A percentile compares a stretch with the other conserved stretches of the same genome.
phyloP scores from a whole-genome alignment of 75 land plant species.

The Picea sitchensis region DNA sequence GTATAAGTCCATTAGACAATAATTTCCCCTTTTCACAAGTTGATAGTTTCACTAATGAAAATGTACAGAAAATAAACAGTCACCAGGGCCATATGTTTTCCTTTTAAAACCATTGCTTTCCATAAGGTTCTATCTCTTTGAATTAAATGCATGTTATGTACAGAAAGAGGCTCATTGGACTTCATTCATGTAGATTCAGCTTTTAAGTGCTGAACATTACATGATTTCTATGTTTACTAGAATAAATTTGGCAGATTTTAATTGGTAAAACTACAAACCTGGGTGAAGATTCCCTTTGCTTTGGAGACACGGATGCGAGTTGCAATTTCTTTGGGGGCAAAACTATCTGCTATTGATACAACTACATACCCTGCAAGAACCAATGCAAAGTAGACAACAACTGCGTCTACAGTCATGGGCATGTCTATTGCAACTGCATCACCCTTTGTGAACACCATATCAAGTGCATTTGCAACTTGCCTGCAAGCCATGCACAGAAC shows the following conservation, averaged over 20 bases:
- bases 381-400: slow-evolving; percentile 78
- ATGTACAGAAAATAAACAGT: too few relatives aligned
- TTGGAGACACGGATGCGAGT: slow-evolving; percentile 67
- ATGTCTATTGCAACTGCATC: slow-evolving; percentile 90
- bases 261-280: slow-evolving; percentile 35
- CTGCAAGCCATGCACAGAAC: slow-evolving; percentile 32
- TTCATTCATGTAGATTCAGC: not conserved
- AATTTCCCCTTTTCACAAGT: too few relatives aligned
- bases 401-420: slow-evolving; percentile 90
- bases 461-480: slow-evolving; percentile 87
- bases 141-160: not conserved
- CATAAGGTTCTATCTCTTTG: not conserved
- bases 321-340: slow-evolving; percentile 84
- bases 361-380: slow-evolving; percentile 81
- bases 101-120: not conserved
- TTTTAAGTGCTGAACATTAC: slow-evolving; percentile 1
- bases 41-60: too few relatives aligned
- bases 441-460: slow-evolving; percentile 62
- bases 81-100: not conserved
- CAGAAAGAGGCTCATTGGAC: not conserved
- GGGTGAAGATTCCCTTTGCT: slow-evolving; percentile 93
- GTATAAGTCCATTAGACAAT: too few relatives aligned
- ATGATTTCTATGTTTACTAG: not conserved
- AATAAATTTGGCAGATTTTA: slow-evolving; percentile 5
- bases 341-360: slow-evolving; percentile 95